phyloP scores from a whole-genome alignment of 305 asterid genomes.

The Nicotiana rustica region DNA sequence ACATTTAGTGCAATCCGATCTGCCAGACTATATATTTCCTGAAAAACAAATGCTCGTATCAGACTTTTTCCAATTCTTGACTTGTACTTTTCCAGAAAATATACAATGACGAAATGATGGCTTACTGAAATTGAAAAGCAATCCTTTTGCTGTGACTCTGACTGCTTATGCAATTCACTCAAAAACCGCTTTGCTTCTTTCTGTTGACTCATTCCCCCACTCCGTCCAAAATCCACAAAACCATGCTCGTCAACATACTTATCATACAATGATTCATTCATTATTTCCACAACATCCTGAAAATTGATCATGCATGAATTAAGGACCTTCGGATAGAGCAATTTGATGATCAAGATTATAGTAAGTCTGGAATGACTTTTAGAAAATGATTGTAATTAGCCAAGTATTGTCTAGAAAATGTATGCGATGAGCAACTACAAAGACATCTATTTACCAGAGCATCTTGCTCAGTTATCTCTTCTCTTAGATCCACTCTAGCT shows the following conservation, averaged over 20 bases:
- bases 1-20: constrained; percentile 81
- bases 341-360: constrained; percentile 15
- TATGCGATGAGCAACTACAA: constrained; percentile 33
- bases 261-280: constrained; percentile 97
- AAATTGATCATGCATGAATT: constrained; percentile 27
- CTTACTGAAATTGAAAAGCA: constrained; percentile 89
- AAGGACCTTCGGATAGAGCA: not conserved
- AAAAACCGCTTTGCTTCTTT: constrained; percentile 93
- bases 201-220: constrained; percentile 99
- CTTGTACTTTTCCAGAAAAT: not conserved
- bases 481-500: constrained; percentile 92
- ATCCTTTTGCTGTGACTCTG: constrained; percentile 85
- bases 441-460: constrained; percentile 71
- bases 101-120: not conserved
- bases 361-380: constrained; percentile 30
- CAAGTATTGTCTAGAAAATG: constrained; percentile 25
- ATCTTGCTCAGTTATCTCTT: constrained; percentile 83
- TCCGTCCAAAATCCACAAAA: constrained; percentile 88
- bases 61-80: constrained; percentile 19
- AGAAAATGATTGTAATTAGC: not conserved
- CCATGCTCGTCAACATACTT: constrained; percentile 96
- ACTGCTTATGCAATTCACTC: constrained; percentile 86
- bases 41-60: constrained; percentile 41
- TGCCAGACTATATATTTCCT: constrained; percentile 94
- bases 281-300: constrained; percentile 96